These are phyloP conservation scores for Sambucus nigra DNA, from an alignment of 129 eudicot genomes.

Conservation along the genomic window DNA sequence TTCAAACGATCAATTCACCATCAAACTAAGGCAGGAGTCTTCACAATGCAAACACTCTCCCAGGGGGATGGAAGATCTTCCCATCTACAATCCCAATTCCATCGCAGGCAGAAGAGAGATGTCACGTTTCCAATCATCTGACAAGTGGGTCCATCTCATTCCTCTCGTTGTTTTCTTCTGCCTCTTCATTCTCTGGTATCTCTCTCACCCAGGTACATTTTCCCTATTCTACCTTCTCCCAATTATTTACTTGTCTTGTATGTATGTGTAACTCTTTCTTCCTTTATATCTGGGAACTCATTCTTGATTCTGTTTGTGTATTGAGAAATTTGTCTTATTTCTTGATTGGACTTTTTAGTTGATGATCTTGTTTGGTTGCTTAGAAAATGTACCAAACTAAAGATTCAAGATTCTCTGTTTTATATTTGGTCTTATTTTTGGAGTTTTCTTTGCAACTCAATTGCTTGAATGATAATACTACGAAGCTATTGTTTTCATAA, in stretches of 20 bases:
- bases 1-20: neutral
- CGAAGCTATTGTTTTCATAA: too few species aligned
- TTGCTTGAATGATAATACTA: too few species aligned
- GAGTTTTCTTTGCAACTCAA: too few species aligned
- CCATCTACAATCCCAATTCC: neutral
- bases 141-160: conserved; percentile 18
- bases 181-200: conserved; percentile 28
- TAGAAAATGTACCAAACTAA: neutral
- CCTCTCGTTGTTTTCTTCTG: conserved; percentile 23
- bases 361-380: neutral
- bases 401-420: neutral
- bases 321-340: too few species aligned
- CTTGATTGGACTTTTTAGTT: neutral
- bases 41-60: neutral
- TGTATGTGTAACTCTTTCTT: too few species aligned
- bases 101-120: neutral
- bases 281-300: too few species aligned
- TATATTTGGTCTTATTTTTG: neutral
- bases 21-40: neutral
- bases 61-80: neutral
- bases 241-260: neutral
- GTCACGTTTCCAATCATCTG: neutral
- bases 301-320: too few species aligned
- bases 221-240: neutral
- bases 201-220: conserved; percentile 23